These are phyloP conservation scores for Fraxinus pennsylvanica DNA, from an alignment of 257 asterid genomes.

Conservation along the genomic window DNA sequence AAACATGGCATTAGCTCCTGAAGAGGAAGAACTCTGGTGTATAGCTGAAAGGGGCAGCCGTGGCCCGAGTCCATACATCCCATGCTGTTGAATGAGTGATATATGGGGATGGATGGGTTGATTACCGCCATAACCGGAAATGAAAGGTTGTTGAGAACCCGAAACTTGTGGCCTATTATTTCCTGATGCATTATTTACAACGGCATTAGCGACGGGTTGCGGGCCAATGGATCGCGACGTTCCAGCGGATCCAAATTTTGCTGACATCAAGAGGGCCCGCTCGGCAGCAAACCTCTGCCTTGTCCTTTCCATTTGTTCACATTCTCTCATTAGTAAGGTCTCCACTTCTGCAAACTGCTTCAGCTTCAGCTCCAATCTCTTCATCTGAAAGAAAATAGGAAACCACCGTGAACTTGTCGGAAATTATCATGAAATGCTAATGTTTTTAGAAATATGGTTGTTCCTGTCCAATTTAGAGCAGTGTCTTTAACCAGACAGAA, in stretches of 20 bases:
- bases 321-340: slow-evolving; percentile 89
- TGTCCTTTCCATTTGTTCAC: slow-evolving; percentile 86
- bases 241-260: slow-evolving; percentile 59
- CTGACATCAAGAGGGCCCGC: slow-evolving; percentile 49
- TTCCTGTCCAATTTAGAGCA: neutral
- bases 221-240: slow-evolving; percentile 54
- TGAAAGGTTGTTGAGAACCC: slow-evolving; percentile 56
- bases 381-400: slow-evolving; percentile 52
- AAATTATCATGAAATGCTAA: neutral
- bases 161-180: slow-evolving; percentile 58
- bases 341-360: slow-evolving; percentile 99
- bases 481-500: neutral
- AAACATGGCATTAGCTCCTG: slow-evolving; percentile 44
- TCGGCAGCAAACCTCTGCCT: slow-evolving; percentile 75
- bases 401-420: slow-evolving; percentile 10
- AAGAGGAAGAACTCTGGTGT: slow-evolving; percentile 68
- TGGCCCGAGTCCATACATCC: slow-evolving; percentile 75
- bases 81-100: slow-evolving; percentile 75
- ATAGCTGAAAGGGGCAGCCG: slow-evolving; percentile 79
- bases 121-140: slow-evolving; percentile 61
- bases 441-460: neutral
- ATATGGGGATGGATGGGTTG: slow-evolving; percentile 76
- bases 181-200: slow-evolving; percentile 28
- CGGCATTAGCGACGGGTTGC: slow-evolving; percentile 41
- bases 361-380: slow-evolving; percentile 92